phyloP scores from a whole-genome alignment of 108 stramenopile genomes.

The Nannochloropsis salina region DNA sequence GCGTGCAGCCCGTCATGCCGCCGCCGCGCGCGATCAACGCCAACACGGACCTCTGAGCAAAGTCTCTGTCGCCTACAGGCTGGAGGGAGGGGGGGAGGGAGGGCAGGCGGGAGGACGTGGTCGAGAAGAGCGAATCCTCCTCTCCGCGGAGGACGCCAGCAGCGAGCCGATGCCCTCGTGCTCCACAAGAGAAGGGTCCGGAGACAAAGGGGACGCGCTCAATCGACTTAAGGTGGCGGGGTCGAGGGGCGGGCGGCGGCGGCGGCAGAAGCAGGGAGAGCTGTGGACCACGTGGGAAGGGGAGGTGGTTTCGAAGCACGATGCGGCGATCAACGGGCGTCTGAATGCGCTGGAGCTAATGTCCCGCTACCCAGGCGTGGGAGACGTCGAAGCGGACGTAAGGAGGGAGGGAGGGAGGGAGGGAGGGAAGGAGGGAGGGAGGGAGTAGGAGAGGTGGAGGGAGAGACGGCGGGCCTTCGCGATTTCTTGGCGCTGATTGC shows the following conservation, averaged over 20 bases:
- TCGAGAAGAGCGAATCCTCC: not conserved
- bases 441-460: not conserved
- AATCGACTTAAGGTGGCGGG: conserved; percentile 18
- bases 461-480: not conserved
- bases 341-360: not conserved
- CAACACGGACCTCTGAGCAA: not conserved
- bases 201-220: not conserved
- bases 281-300: conserved; percentile 26
- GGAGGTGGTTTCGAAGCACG: conserved; percentile 40
- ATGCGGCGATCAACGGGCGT: conserved; percentile 29
- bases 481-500: not conserved
- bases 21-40: not conserved
- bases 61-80: not conserved
- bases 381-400: not conserved
- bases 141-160: not conserved
- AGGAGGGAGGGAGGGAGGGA: not conserved
- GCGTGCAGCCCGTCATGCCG: not conserved
- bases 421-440: not conserved
- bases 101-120: not conserved
- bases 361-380: not conserved
- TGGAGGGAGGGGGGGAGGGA: not conserved
- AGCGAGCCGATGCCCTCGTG: not conserved
- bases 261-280: conserved; percentile 23
- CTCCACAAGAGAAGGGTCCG: not conserved
- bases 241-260: conserved; percentile 23